Percentiles rank a stretch among this genome's conserved stretches.
Evolutionary conservation across 2,329 filamentous ascomycete species (phyloP).

Genomic region (Claviceps paspali): DNA sequence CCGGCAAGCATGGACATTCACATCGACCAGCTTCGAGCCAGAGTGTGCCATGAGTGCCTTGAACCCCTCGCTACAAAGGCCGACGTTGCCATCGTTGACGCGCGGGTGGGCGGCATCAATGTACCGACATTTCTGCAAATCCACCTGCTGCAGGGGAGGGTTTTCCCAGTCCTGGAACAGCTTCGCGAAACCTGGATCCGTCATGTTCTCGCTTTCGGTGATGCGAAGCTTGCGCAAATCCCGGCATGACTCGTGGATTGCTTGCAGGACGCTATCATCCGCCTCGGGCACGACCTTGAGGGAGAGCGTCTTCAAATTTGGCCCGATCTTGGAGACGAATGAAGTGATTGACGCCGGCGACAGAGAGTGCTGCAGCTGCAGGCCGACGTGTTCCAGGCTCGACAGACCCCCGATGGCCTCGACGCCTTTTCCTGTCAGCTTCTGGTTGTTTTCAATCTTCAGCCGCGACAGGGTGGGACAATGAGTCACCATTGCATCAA

Average conservation of each 20-base stretch:
- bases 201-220: constrained; percentile 59
- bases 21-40: constrained; percentile 42
- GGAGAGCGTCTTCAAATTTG: constrained; percentile 59
- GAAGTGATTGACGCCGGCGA: constrained; percentile 41
- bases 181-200: constrained; percentile 54
- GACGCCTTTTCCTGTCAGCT: constrained; percentile 51
- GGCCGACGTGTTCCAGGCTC: constrained; percentile 57
- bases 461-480: constrained; percentile 59
- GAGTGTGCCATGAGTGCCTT: constrained; percentile 74
- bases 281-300: constrained; percentile 51
- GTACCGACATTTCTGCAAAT: constrained; percentile 65
- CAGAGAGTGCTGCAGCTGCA: constrained; percentile 48
- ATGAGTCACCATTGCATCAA: constrained; percentile 43
- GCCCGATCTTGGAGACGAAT: constrained; percentile 47
- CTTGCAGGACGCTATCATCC: constrained; percentile 54
- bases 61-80: constrained; percentile 64
- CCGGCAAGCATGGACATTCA: constrained; percentile 74
- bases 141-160: constrained; percentile 50
- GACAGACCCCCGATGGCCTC: constrained; percentile 45
- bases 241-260: constrained; percentile 55
- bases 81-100: constrained; percentile 49
- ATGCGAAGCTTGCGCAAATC: constrained; percentile 64
- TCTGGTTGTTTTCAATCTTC: constrained; percentile 70
- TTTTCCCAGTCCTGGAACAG: constrained; percentile 71
- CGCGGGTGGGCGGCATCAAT: constrained; percentile 56